Evolutionary conservation across 371 early-diverging fungal species (phyloP).

Genomic region (Capillidium heterosporum): DNA sequence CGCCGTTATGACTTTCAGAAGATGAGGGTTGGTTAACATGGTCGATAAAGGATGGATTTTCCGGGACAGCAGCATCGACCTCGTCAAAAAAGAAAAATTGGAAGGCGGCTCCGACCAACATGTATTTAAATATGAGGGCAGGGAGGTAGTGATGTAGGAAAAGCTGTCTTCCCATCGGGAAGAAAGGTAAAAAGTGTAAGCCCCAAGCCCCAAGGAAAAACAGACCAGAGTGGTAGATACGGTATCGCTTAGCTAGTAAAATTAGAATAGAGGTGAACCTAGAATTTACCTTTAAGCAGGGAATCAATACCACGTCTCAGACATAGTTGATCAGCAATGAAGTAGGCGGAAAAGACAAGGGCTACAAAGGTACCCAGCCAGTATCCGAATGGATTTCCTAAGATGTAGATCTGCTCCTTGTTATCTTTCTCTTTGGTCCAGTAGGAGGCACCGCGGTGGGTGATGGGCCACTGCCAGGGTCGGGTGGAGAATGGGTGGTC

Average conservation of each 20-base stretch:
- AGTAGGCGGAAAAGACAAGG: conserved; percentile 30
- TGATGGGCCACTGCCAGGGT: conserved; percentile 79
- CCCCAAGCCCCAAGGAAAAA: conserved; percentile 75
- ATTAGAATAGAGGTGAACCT: neutral
- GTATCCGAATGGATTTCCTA: conserved; percentile 94
- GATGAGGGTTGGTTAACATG: neutral
- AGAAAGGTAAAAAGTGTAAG: conserved; percentile 91
- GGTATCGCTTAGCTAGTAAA: conserved; percentile 26
- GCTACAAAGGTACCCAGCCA: conserved; percentile 42
- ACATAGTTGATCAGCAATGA: conserved; percentile 41
- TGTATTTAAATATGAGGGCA: conserved; percentile 59
- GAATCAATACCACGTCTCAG: conserved; percentile 51
- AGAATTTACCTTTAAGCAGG: conserved; percentile 16
- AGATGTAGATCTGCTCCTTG: conserved; percentile 79
- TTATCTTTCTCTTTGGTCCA: conserved; percentile 52
- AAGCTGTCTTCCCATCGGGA: conserved; percentile 83
- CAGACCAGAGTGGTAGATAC: conserved; percentile 42
- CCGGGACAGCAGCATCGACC: conserved; percentile 32
- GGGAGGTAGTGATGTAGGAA: conserved; percentile 98
- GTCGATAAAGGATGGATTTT: conserved; percentile 8
- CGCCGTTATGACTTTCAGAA: no score
- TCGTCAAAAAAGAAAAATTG: conserved; percentile 42
- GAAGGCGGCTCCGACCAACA: conserved; percentile 43
- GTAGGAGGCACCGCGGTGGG: conserved; percentile 80
- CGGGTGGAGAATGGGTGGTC: conserved; percentile 82